Percentiles rank a stretch among this genome's conserved stretches.
Evolutionary conservation across 305 asterid genomes (phyloP).

Genomic region (Caryopteris hybrid): DNA sequence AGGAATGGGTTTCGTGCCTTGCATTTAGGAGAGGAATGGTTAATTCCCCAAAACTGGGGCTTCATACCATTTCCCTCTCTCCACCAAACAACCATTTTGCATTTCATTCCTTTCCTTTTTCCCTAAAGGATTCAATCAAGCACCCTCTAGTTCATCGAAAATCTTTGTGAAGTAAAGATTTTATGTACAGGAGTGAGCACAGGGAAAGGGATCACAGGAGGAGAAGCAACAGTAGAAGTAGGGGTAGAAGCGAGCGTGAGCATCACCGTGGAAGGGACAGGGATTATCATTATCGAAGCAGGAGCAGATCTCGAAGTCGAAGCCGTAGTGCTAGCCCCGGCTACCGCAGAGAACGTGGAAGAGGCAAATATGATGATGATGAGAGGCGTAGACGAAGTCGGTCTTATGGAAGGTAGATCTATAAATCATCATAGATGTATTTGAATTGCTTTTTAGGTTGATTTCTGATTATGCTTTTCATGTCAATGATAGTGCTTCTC

Average conservation of each 20-base stretch:
- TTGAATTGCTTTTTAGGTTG: neutral
- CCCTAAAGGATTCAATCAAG: no score
- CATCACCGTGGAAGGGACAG: constrained; percentile 60
- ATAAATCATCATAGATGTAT: neutral
- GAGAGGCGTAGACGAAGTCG: constrained; percentile 73
- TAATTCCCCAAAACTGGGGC: no score
- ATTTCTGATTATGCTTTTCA: constrained; percentile 12
- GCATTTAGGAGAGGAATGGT: no score
- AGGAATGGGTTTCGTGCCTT: no score
- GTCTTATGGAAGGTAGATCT: constrained; percentile 64
- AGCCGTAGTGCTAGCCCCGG: constrained; percentile 79
- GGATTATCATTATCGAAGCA: constrained; percentile 48
- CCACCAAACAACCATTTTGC: no score
- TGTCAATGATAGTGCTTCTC: constrained; percentile 54
- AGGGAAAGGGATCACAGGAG: constrained; percentile 58
- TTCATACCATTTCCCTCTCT: no score
- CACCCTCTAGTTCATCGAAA: neutral
- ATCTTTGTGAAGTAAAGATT: neutral
- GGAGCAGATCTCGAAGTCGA: constrained; percentile 68
- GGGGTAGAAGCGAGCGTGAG: constrained; percentile 66
- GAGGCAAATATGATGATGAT: constrained; percentile 73
- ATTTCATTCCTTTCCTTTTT: neutral
- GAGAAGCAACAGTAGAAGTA: constrained; percentile 84
- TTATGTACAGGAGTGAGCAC: constrained; percentile 43
- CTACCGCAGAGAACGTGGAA: constrained; percentile 63